phyloP scores from a whole-genome alignment of 352 stramenopile species.

The Chrysophaeum taylorii region DNA sequence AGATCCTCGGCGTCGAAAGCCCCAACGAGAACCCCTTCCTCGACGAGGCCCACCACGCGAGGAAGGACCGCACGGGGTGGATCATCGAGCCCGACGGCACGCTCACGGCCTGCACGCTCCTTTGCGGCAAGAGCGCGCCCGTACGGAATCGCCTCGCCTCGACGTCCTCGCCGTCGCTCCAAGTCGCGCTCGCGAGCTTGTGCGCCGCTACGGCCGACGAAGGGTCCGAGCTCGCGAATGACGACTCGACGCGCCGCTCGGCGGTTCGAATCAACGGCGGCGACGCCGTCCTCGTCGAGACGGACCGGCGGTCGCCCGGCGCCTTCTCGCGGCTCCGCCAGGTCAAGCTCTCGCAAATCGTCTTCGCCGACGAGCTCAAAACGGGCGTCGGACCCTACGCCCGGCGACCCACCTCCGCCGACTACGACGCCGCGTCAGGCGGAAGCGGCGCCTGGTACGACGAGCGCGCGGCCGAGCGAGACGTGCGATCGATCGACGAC shows the following conservation, averaged over 20 bases:
- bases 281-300: background rate
- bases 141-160: background rate
- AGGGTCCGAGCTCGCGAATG: no score
- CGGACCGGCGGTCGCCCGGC: background rate
- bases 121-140: background rate
- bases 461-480: background rate
- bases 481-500: constrained; percentile 7
- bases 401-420: no score
- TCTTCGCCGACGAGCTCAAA: background rate
- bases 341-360: background rate
- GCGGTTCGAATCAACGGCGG: background rate
- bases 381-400: background rate
- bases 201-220: background rate
- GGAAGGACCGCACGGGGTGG: no score
- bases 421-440: background rate
- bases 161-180: background rate
- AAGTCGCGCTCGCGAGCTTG: background rate
- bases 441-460: background rate
- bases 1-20: no score
- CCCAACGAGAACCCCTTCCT: no score
- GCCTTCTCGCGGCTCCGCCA: background rate
- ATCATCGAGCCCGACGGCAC: background rate
- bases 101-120: background rate
- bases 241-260: no score
- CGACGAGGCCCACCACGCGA: background rate